Percentiles rank a stretch among this genome's conserved stretches.
Evolutionary conservation across 2,329 filamentous ascomycete genomes (phyloP).

Genomic region (Trichoderma lentiforme): DNA sequence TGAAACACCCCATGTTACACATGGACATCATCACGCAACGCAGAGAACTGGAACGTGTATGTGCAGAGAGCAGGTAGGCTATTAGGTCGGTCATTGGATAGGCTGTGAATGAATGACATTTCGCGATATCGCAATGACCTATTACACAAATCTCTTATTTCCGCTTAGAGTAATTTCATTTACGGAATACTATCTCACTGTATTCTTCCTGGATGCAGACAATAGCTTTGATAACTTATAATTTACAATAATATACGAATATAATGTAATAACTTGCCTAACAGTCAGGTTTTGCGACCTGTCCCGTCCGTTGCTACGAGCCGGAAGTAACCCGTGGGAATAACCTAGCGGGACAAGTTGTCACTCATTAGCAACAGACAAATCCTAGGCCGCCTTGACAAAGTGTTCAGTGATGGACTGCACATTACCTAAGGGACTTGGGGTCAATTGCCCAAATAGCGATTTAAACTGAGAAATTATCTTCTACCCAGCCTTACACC

Average conservation of each 20-base stretch:
- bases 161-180: not conserved
- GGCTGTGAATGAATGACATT: not conserved
- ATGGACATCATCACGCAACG: not conserved
- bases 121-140: not conserved
- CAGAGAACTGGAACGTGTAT: not conserved
- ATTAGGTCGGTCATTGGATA: not conserved
- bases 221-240: not conserved
- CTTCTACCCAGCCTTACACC: too few relatives aligned
- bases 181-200: not conserved
- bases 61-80: not conserved
- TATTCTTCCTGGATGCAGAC: not conserved
- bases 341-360: not conserved
- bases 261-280: not conserved
- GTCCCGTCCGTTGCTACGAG: not conserved
- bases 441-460: not conserved
- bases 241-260: not conserved
- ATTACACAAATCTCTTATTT: not conserved
- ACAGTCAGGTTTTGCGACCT: not conserved
- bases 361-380: not conserved
- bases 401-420: not conserved
- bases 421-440: not conserved
- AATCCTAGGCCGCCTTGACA: not conserved
- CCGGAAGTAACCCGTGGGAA: not conserved
- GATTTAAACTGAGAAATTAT: too few relatives aligned
- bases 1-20: not conserved